Evolutionary conservation across 2,329 filamentous ascomycete genomes (phyloP).

Genomic region (Curvularia eragrostidis): DNA sequence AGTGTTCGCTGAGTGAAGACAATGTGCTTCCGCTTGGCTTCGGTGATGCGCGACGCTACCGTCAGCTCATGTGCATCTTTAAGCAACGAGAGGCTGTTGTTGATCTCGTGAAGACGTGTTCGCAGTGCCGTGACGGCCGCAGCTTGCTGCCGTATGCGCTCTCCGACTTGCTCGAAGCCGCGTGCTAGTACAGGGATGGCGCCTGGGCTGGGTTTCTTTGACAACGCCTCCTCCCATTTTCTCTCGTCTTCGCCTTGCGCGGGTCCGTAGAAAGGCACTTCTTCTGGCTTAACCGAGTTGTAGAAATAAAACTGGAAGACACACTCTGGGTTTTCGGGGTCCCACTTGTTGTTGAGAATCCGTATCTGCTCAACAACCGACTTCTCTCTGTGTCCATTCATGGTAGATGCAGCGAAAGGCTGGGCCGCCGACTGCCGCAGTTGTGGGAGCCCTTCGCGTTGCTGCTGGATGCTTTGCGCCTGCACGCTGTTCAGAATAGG

Average conservation of each 20-base stretch:
- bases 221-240: constrained; percentile 84
- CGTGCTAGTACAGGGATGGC: constrained; percentile 79
- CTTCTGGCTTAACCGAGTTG: constrained; percentile 78
- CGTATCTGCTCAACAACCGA: constrained; percentile 76
- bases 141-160: constrained; percentile 75
- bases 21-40: constrained; percentile 74
- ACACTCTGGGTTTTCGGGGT: constrained; percentile 70
- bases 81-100: constrained; percentile 73
- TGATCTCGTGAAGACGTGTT: constrained; percentile 77
- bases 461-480: constrained; percentile 47
- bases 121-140: constrained; percentile 73
- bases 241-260: constrained; percentile 72
- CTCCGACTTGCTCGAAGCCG: constrained; percentile 74
- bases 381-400: constrained; percentile 63
- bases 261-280: constrained; percentile 78
- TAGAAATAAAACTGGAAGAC: constrained; percentile 86
- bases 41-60: constrained; percentile 74
- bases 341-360: constrained; percentile 75
- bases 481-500: constrained; percentile 38
- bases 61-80: constrained; percentile 78
- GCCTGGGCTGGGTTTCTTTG: constrained; percentile 76
- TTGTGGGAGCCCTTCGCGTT: constrained; percentile 46
- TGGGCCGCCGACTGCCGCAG: constrained; percentile 41
- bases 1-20: constrained; percentile 76
- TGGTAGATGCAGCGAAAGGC: constrained; percentile 35